A percentile compares a stretch with the other conserved stretches of the same genome.
Evolutionary conservation across 768 basidiomycete genomes (phyloP).

Genomic region (Boletus rufocinnamomeus): DNA sequence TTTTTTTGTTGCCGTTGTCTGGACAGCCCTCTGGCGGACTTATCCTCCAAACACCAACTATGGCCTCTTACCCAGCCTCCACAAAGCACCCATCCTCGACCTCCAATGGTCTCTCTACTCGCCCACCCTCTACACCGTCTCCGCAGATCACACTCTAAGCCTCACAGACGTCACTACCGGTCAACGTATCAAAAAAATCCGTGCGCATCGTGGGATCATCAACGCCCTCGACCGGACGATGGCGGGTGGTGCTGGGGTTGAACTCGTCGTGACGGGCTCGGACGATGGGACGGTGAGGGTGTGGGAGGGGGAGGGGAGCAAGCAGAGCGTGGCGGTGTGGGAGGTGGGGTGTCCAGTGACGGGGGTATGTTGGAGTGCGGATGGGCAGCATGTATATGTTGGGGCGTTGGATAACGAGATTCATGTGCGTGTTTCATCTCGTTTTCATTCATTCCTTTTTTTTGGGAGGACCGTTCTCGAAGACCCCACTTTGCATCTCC

Average conservation of each 20-base stretch:
- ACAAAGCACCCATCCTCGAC: conserved; percentile 92
- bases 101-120: conserved; percentile 85
- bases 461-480: too few species aligned
- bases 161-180: conserved; percentile 84
- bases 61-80: conserved; percentile 75
- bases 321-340: conserved; percentile 76
- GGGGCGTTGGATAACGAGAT: conserved; percentile 96
- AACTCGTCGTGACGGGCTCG: conserved; percentile 83
- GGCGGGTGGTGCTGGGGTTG: conserved; percentile 79
- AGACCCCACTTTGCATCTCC: not conserved
- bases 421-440: conserved; percentile 79
- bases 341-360: conserved; percentile 91
- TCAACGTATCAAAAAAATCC: conserved; percentile 74
- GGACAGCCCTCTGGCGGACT: conserved; percentile 82
- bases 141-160: conserved; percentile 83
- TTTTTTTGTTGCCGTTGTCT: not conserved
- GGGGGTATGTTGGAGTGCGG: conserved; percentile 87
- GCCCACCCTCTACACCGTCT: conserved; percentile 75
- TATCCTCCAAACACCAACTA: conserved; percentile 94
- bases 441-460: not conserved
- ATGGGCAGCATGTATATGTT: conserved; percentile 87
- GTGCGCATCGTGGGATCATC: conserved; percentile 89
- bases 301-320: conserved; percentile 84
- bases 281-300: conserved; percentile 92
- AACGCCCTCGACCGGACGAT: conserved; percentile 87